phyloP scores from a whole-genome alignment of 2,329 filamentous ascomycete genomes.

The Didymella pinodella region DNA sequence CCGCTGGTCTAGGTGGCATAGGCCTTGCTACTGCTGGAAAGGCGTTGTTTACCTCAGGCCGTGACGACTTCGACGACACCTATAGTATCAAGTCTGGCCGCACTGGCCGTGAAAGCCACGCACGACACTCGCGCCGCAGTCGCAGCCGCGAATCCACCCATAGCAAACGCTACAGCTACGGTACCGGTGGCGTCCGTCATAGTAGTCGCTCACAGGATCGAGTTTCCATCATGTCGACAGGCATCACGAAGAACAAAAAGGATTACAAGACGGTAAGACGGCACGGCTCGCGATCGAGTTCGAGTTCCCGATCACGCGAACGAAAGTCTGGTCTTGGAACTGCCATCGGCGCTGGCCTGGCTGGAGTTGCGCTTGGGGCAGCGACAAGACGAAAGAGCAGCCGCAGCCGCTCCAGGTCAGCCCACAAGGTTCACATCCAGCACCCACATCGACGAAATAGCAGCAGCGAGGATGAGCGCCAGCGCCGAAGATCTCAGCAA shows the following conservation, averaged over 20 bases:
- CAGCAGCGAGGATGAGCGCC: slow-evolving; percentile 41
- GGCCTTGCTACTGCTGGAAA: slow-evolving; percentile 62
- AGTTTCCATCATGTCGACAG: slow-evolving; percentile 46
- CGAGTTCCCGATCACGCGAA: slow-evolving; percentile 49
- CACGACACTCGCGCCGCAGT: slow-evolving; percentile 40
- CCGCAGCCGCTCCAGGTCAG: slow-evolving; percentile 49
- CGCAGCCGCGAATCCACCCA: slow-evolving; percentile 50
- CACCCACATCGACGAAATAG: slow-evolving; percentile 41
- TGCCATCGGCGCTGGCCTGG: slow-evolving; percentile 51
- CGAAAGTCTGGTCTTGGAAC: slow-evolving; percentile 49
- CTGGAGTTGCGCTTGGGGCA: slow-evolving; percentile 50
- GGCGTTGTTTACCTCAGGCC: slow-evolving; percentile 59
- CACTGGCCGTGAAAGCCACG: slow-evolving; percentile 55
- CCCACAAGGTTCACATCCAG: slow-evolving; percentile 41
- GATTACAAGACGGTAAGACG: slow-evolving; percentile 47
- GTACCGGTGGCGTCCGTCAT: slow-evolving; percentile 51
- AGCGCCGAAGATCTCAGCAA: slow-evolving; percentile 37
- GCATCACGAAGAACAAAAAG: slow-evolving; percentile 45
- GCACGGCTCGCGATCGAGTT: slow-evolving; percentile 42
- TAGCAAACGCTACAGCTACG: slow-evolving; percentile 56
- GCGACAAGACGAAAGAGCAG: slow-evolving; percentile 40
- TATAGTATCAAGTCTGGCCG: slow-evolving; percentile 66
- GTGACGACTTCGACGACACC: slow-evolving; percentile 66
- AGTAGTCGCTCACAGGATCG: slow-evolving; percentile 50
- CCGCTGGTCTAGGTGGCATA: slow-evolving; percentile 63